Evolutionary conservation across 345 rosid genomes (phyloP).

Genomic region (Dovyalis caffra): DNA sequence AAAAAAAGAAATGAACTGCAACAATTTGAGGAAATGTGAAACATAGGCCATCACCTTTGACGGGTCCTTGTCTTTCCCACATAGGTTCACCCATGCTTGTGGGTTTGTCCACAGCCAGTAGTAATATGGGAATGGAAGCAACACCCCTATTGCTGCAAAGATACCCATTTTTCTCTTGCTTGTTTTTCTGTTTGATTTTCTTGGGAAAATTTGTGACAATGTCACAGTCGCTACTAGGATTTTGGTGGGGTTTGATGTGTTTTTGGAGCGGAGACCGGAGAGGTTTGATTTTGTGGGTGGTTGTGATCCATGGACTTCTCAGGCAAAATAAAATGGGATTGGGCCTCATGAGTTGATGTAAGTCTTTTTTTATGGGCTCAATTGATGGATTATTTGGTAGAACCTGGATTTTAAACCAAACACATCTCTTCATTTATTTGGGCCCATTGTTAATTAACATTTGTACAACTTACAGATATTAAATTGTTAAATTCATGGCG

Average conservation of each 20-base stretch:
- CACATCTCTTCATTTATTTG: not conserved
- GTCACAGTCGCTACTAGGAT: not conserved
- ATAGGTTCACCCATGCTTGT: constrained; percentile 73
- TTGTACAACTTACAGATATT: too few species aligned
- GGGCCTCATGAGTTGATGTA: not conserved
- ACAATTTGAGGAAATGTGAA: constrained; percentile 67
- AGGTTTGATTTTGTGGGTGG: not conserved
- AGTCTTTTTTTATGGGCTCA: not conserved
- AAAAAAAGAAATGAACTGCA: constrained; percentile 68
- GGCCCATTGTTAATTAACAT: too few species aligned
- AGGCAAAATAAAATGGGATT: not conserved
- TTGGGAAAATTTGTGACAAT: not conserved
- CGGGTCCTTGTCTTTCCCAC: constrained; percentile 70
- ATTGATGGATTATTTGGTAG: too few species aligned
- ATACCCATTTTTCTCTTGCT: constrained; percentile 46
- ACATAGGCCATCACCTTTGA: constrained; percentile 69
- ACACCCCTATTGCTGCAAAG: constrained; percentile 58
- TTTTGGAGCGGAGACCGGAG: not conserved
- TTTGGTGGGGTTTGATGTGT: not conserved
- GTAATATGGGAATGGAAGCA: constrained; percentile 82
- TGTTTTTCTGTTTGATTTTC: not conserved
- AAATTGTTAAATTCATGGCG: too few species aligned
- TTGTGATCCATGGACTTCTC: not conserved
- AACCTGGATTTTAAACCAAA: not conserved
- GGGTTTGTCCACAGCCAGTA: constrained; percentile 78